Evolutionary conservation across 352 stramenopile genomes (phyloP), one percentile per base, ranked within the genome.

Genomic region (Thraustochytrium sp.): DNA sequence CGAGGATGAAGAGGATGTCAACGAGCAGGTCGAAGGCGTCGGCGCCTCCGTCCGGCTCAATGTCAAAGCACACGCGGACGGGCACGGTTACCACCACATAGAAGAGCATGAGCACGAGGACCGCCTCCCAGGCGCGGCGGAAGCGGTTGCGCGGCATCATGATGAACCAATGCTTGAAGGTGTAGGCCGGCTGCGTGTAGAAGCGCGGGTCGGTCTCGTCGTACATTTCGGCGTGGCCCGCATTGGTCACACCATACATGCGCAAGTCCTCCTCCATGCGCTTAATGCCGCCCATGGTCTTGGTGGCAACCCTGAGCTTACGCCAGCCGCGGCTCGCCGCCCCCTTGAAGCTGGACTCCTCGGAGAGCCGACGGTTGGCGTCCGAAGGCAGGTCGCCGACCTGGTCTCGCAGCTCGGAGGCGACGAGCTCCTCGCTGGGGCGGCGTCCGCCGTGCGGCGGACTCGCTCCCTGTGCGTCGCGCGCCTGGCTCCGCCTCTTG

Each of bases 1-100:
- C 82, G 9, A 85, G 16, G 18, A 85, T 56, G 62, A 85, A 85
- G 29, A 84, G 61, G 2, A 84, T 34, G 56, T 84, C 75, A 0
- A 85, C 59, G 26, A 74, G 0, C 13, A 56, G 40, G 34, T 85
- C 82, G 21, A 85, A 73, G 31, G 16, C 51, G 11, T 23, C 72
- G 18, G 75, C 75, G 16, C 54, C 40, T 4, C 59, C 75, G 0
- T 23, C 29, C 18, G 29, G 5, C 26, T 49, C 51, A 16, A 78
- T 40, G 21, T 85, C 38, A 29, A 85, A 85, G 31, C 82, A 85
- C n/a, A 85, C 77, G 38, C 65, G 53, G 16, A 73, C 29, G 11
- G 82, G 82, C 21, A 84, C 77, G 21, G 63, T 38, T 0, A 85
- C 29, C 23, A 64, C 68, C 2, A 85, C 55, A 42, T 85, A 85